phyloP scores from a whole-genome alignment of 2,329 filamentous ascomycete genomes.

The Aspergillus viridinutans region DNA sequence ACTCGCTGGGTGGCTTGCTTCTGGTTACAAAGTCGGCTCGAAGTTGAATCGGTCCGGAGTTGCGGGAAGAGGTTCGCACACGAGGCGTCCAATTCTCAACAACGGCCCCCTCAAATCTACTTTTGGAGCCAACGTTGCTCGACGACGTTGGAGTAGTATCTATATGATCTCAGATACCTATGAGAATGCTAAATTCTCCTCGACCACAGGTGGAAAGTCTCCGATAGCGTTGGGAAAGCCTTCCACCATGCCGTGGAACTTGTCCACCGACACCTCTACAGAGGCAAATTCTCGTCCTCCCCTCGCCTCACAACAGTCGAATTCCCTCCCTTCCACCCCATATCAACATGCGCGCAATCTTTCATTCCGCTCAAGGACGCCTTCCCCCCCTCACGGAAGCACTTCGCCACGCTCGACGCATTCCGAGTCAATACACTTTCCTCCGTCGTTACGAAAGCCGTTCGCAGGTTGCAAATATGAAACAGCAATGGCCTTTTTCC shows the following conservation, averaged over 20 bases:
- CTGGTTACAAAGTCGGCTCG: background rate
- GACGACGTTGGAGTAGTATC: constrained; percentile 30
- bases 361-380: constrained; percentile 71
- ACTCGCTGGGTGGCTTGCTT: background rate
- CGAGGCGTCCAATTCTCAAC: background rate
- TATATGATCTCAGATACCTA: constrained; percentile 40
- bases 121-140: constrained; percentile 25
- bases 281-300: constrained; percentile 44
- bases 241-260: constrained; percentile 40
- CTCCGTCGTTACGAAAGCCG: constrained; percentile 64
- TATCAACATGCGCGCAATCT: constrained; percentile 83
- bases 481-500: constrained; percentile 74
- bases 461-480: constrained; percentile 80
- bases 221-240: constrained; percentile 39
- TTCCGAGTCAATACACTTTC: constrained; percentile 75
- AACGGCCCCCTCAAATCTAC: background rate
- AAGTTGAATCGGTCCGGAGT: background rate
- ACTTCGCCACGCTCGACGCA: constrained; percentile 88
- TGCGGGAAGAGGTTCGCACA: background rate
- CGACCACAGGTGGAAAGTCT: constrained; percentile 39
- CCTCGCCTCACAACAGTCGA: constrained; percentile 65
- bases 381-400: constrained; percentile 72
- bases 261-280: constrained; percentile 31
- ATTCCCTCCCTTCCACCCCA: constrained; percentile 87
- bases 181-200: constrained; percentile 40